These are phyloP conservation scores for Salix arbutifolia DNA, from an alignment of 345 rosid genomes.

Conservation along the genomic window DNA sequence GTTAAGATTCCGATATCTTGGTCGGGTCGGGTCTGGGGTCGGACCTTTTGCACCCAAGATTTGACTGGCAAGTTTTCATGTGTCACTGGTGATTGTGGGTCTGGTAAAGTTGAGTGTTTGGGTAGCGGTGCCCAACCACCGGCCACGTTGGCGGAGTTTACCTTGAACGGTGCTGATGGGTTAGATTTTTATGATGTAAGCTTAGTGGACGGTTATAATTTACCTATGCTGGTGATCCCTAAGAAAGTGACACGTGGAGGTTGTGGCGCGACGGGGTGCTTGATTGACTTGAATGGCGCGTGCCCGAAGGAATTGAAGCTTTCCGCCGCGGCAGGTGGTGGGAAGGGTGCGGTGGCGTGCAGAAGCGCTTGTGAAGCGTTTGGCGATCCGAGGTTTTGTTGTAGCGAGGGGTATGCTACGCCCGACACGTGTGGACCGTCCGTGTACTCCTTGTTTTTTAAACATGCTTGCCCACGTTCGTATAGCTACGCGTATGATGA, in stretches of 20 bases:
- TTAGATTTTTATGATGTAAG: constrained; percentile 83
- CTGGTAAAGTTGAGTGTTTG: constrained; percentile 57
- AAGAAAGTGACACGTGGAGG: constrained; percentile 43
- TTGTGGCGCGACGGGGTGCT: constrained; percentile 83
- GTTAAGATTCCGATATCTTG: constrained; percentile 54
- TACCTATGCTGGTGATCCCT: constrained; percentile 61
- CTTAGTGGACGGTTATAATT: constrained; percentile 67
- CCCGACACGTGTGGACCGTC: constrained; percentile 83
- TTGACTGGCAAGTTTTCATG: constrained; percentile 56
- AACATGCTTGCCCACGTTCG: constrained; percentile 83
- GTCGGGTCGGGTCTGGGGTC: constrained; percentile 91
- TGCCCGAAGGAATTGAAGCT: constrained; percentile 60
- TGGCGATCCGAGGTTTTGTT: constrained; percentile 63
- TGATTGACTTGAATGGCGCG: constrained; percentile 71
- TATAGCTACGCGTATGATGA: constrained; percentile 93
- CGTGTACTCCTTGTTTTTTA: constrained; percentile 57
- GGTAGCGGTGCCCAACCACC: constrained; percentile 85
- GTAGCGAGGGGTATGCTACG: constrained; percentile 64
- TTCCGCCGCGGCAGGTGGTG: constrained; percentile 18
- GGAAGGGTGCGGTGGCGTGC: constrained; percentile 44
- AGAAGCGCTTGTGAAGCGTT: constrained; percentile 94
- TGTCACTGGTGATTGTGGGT: constrained; percentile 67
- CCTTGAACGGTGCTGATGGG: constrained; percentile 67
- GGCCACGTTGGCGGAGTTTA: constrained; percentile 81
- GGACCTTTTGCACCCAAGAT: constrained; percentile 52